A percentile compares a stretch with the other conserved stretches of the same genome.
Conservation (phyloP, 306 rosid species). For the Malus sieversii region DNA sequence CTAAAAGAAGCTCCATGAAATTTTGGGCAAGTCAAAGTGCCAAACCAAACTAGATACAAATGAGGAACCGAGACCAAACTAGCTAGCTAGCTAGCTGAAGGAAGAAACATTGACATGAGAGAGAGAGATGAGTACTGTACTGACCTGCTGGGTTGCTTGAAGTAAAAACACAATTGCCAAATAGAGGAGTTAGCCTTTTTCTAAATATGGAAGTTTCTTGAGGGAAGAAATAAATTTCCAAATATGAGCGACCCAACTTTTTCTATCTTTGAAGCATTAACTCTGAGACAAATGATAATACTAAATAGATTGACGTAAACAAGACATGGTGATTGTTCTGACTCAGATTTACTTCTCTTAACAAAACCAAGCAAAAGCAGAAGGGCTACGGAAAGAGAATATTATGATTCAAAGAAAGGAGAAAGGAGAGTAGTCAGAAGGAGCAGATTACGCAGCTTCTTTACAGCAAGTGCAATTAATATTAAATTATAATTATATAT, state of each 20-base stretch:
- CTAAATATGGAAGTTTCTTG: slow-evolving; percentile 65
- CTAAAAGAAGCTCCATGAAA: not conserved
- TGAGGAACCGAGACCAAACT: not conserved
- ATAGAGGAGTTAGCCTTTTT: slow-evolving; percentile 29
- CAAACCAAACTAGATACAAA: slow-evolving; percentile 4
- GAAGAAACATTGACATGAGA: not conserved
- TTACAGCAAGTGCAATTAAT: not conserved
- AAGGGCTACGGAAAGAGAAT: slow-evolving; percentile 37
- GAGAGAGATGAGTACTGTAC: not conserved
- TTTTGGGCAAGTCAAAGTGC: not conserved
- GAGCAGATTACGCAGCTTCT: not conserved
- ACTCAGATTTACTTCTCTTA: slow-evolving; percentile 61
- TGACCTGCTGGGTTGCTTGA: slow-evolving; percentile 49
- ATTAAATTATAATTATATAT: not conserved
- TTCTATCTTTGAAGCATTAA: slow-evolving; percentile 35
- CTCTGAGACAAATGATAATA: slow-evolving; percentile 25
- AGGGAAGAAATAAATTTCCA: slow-evolving; percentile 41
- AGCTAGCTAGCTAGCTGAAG: not conserved
- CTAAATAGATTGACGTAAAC: slow-evolving; percentile 58
- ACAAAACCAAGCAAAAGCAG: slow-evolving; percentile 52
- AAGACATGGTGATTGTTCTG: slow-evolving; percentile 56
- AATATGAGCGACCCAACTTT: slow-evolving; percentile 29
- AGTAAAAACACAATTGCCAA: slow-evolving; percentile 36
- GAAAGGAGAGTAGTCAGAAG: not conserved
- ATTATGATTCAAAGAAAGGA: slow-evolving; percentile 41